Evolutionary conservation across 202 grass and related monocot genomes (phyloP), one percentile per base, ranked within the genome.

Genomic region (Saccharum hybrid): DNA sequence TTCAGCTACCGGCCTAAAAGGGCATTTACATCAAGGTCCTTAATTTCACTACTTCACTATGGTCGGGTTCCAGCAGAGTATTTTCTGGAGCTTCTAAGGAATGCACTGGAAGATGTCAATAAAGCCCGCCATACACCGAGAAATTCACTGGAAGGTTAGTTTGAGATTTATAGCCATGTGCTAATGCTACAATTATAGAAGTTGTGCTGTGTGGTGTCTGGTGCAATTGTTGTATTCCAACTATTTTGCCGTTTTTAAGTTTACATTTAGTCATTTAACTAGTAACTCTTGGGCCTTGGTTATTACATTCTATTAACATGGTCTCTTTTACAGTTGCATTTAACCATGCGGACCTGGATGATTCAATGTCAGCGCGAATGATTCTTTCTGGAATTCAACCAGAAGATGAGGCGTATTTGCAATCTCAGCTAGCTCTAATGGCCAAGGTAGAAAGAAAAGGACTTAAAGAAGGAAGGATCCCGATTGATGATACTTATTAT

Each of bases 41-140:
- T 97, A 72, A 94, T 94, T 39, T 28, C 84, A 76, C 71, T 94
- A 31, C 92, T 97, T 77, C 46, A 83, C 12, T 80, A 83, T 79
- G 84, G 94, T 63, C 79, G 90, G 64, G 94, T 97, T 89, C 75
- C 63, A 75, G 74, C 36, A 64, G 94, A 97, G 62, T 94, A 81
- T 51, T 97, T 97, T 86, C 33, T 97, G 48, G 81, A 85, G 63
- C 94, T 97, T 89, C 67, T 97, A 43, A 15, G 52, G 26, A 89
- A 71, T 59, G 86, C 92, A 68, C 31, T 92, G 14, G 71, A 88
- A 78, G 78, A 71, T 68, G 75, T 66, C 11, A 62, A 84, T 13
- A 89, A 85, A 45, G 72, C 61, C 82, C 63, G 64, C 19, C 76
- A 65, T 72, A 81, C 52, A 60, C 45, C 54, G 63, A 9, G 54